A percentile compares a stretch with the other conserved stretches of the same genome.
Evolutionary conservation across 257 asterid genomes (phyloP).

Genomic region (Euphrasia confusa): DNA sequence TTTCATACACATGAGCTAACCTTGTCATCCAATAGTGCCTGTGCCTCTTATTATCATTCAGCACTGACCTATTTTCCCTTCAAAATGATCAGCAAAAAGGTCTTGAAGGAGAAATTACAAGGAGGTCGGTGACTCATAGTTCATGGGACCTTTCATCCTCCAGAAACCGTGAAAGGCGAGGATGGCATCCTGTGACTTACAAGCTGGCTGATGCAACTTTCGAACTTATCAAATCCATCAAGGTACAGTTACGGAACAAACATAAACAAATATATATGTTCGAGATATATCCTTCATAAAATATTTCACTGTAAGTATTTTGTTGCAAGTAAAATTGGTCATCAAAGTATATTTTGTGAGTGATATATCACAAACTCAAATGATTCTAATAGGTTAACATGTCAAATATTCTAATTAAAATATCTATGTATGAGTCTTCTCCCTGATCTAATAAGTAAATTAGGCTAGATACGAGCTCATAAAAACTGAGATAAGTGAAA

Average conservation of each 20-base stretch:
- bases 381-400: not conserved
- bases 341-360: not conserved
- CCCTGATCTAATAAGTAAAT: too few relatives aligned
- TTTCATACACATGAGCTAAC: not conserved
- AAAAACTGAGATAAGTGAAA: not conserved
- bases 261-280: not conserved
- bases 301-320: not conserved
- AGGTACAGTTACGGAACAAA: constrained; percentile 32
- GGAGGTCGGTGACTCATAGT: constrained; percentile 68
- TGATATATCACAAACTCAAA: not conserved
- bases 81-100: constrained; percentile 42
- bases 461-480: not conserved
- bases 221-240: constrained; percentile 54
- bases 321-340: not conserved
- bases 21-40: not conserved
- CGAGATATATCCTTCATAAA: not conserved
- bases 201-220: constrained; percentile 68
- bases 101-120: constrained; percentile 54
- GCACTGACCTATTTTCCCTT: not conserved
- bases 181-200: constrained; percentile 79
- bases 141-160: constrained; percentile 63
- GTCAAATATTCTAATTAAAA: too few relatives aligned
- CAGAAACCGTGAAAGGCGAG: constrained; percentile 51
- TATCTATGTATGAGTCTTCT: too few relatives aligned
- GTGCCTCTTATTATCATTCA: not conserved